phyloP scores from a whole-genome alignment of 2,329 filamentous ascomycete species.

The Onygenales sp. region DNA sequence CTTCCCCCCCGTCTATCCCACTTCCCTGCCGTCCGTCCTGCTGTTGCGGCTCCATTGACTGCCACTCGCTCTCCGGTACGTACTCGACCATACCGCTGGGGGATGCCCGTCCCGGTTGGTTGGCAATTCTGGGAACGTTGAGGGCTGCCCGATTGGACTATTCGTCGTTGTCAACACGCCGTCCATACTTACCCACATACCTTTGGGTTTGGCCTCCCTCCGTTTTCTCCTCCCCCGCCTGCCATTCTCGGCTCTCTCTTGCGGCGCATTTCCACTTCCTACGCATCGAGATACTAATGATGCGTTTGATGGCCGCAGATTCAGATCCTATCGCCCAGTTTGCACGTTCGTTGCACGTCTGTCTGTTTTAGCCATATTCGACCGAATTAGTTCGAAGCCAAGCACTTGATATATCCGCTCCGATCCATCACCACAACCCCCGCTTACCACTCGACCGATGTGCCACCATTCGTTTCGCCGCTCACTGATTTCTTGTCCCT shows the following conservation, averaged over 20 bases:
- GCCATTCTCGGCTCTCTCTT: background rate
- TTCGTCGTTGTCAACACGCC: background rate
- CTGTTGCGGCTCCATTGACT: background rate
- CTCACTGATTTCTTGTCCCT: constrained; percentile 1
- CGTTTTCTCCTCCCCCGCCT: background rate
- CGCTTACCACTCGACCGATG: background rate
- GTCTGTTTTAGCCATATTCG: background rate
- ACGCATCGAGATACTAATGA: background rate
- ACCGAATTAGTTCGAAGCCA: background rate
- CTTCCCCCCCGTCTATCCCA: background rate
- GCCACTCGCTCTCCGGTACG: background rate
- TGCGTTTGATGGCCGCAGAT: background rate
- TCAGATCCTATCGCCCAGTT: background rate
- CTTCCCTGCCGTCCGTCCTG: background rate
- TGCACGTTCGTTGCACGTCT: background rate
- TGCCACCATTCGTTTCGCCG: background rate
- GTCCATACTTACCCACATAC: background rate
- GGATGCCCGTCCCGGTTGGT: background rate
- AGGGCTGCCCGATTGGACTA: background rate
- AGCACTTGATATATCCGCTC: background rate
- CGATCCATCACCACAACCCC: background rate
- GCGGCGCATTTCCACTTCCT: background rate
- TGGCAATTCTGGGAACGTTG: background rate
- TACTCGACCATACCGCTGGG: background rate
- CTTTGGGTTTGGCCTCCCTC: background rate